Evolutionary conservation across 1,284 basidiomycete species (phyloP).

Genomic region (Tilletia caries): DNA sequence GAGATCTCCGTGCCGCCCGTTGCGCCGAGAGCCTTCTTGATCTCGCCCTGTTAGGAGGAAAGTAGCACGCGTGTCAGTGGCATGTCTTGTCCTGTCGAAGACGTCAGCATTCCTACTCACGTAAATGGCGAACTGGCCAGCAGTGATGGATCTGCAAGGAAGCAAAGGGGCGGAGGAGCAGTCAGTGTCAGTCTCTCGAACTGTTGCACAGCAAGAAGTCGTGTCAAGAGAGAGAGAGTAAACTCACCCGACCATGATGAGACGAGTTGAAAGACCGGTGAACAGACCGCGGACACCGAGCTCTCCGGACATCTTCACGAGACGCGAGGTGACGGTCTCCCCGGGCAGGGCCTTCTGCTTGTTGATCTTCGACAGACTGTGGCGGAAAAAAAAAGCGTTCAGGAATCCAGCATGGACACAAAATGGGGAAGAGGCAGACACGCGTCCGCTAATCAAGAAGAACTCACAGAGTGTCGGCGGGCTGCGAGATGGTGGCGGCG

Average conservation of each 20-base stretch:
- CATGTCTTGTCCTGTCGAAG: background rate
- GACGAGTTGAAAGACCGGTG: constrained; percentile 57
- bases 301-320: constrained; percentile 57
- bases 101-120: constrained; percentile 17
- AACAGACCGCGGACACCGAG: constrained; percentile 60
- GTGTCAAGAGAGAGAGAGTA: too few relatives aligned
- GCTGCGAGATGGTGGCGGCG: constrained; percentile 52
- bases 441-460: too few relatives aligned
- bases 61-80: constrained; percentile 55
- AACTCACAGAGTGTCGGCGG: constrained; percentile 46
- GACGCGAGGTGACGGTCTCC: constrained; percentile 58
- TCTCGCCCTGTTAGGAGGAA: constrained; percentile 57
- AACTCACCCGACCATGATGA: constrained; percentile 35
- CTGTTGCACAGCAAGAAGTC: background rate
- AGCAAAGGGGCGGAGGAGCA: background rate
- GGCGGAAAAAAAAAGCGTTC: background rate
- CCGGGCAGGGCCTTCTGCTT: constrained; percentile 62
- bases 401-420: background rate
- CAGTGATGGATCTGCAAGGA: constrained; percentile 58
- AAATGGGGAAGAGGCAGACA: background rate
- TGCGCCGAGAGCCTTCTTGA: constrained; percentile 59
- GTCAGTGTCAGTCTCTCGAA: background rate
- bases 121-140: constrained; percentile 58
- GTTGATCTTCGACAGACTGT: constrained; percentile 61
- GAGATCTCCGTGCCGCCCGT: constrained; percentile 55